Percentiles rank a stretch among this genome's conserved stretches.
Conservation (phyloP, 1,284 basidiomycete genomes). For the Puccinia polysora region DNA sequence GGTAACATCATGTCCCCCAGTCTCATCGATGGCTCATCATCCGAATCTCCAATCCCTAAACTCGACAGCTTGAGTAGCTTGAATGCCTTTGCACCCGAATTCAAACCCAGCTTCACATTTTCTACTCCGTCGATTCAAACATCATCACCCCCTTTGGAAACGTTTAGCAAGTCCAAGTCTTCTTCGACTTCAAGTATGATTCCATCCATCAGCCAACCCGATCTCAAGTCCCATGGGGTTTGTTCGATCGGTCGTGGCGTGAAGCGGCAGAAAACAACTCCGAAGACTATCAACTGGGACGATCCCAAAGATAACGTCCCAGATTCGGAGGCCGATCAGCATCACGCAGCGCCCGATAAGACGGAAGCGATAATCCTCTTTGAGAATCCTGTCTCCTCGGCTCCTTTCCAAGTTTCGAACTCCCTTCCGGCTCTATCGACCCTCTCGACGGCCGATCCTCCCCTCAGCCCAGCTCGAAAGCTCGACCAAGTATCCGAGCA, state of each 20-base stretch:
- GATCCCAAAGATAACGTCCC: neutral
- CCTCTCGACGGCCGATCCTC: neutral
- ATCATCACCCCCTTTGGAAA: neutral
- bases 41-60: neutral
- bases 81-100: conserved; percentile 41
- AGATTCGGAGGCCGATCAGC: neutral
- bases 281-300: neutral
- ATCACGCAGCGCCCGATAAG: neutral
- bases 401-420: conserved; percentile 19
- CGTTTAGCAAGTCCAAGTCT: neutral
- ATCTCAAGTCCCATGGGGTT: neutral
- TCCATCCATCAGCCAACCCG: neutral
- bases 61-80: neutral
- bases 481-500: conserved; percentile 17
- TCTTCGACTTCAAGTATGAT: neutral
- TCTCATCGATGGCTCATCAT: conserved; percentile 4
- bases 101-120: conserved; percentile 23
- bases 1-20: conserved; percentile 13
- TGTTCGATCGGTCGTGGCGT: neutral
- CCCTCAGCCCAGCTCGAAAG: neutral
- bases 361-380: conserved; percentile 11
- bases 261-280: neutral
- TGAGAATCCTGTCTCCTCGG: conserved; percentile 23
- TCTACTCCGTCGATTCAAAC: neutral
- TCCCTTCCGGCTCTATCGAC: neutral